phyloP scores from a whole-genome alignment of 164 flowering plant species.

The Malania oleifera region DNA sequence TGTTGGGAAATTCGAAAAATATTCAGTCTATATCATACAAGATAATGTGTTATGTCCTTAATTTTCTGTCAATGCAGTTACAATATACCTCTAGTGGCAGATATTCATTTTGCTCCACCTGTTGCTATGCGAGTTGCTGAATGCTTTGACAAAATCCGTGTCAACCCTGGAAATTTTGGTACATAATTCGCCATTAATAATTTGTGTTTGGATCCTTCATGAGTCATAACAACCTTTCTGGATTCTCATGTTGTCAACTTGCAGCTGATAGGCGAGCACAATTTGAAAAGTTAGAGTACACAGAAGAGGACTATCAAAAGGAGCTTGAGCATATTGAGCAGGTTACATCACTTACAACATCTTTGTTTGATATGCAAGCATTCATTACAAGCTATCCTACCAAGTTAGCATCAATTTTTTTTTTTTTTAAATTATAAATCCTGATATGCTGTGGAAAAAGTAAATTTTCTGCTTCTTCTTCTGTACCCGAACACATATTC shows the following conservation, averaged over 20 bases:
- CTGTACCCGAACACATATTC: no score
- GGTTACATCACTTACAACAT: conserved; percentile 38
- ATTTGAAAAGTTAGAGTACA: conserved; percentile 83
- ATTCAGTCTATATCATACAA: not conserved
- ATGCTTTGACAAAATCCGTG: conserved; percentile 97
- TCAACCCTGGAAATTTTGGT: conserved; percentile 99
- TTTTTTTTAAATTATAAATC: not conserved
- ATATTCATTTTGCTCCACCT: conserved; percentile 96
- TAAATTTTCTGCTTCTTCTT: no score
- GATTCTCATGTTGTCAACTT: conserved; percentile 16
- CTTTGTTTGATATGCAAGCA: not conserved
- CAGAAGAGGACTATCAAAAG: conserved; percentile 91
- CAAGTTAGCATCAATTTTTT: not conserved
- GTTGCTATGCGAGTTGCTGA: conserved; percentile 94
- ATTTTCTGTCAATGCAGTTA: conserved; percentile 53
- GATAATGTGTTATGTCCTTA: not conserved
- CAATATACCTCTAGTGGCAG: conserved; percentile 93
- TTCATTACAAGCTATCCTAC: not conserved
- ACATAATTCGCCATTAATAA: conserved; percentile 3
- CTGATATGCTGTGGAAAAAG: not conserved
- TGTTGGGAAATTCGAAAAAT: not conserved
- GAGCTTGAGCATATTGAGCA: conserved; percentile 96
- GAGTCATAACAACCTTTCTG: not conserved
- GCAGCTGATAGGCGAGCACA: conserved; percentile 98
- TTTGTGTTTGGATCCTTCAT: conserved; percentile 6